Conservation (phyloP, 176 grass and related monocot species). For the Zizania latifolia region DNA sequence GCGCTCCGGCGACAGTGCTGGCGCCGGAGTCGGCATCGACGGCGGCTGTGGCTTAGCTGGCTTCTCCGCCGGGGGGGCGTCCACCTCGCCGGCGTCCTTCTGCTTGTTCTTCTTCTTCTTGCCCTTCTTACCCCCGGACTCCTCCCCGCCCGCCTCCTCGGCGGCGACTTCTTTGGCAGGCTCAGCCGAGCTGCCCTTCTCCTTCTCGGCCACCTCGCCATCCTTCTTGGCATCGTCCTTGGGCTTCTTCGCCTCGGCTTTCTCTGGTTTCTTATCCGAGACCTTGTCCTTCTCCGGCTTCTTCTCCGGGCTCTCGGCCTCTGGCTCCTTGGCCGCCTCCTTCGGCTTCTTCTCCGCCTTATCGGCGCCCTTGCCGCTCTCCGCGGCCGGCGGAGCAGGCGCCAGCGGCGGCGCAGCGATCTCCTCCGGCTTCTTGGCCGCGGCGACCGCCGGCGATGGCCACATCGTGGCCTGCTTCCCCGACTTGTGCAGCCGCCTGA, state of each 20-base stretch:
- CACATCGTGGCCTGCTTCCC: constrained; percentile 64
- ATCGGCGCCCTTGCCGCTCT: neutral
- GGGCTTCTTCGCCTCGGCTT: constrained; percentile 26
- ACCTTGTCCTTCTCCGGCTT: no score
- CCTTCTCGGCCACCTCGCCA: constrained; percentile 10
- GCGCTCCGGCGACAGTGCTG: neutral
- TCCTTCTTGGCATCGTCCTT: constrained; percentile 19
- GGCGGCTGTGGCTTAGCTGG: neutral
- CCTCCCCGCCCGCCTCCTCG: constrained; percentile 25
- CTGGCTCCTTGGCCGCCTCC: constrained; percentile 14
- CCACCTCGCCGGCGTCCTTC: constrained; percentile 16
- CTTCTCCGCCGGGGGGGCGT: neutral
- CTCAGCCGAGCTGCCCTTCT: constrained; percentile 21
- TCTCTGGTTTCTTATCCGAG: no score
- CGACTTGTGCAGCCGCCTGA: constrained; percentile 56
- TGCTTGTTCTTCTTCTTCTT: constrained; percentile 51
- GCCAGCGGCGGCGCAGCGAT: neutral
- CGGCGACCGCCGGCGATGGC: constrained; percentile 21
- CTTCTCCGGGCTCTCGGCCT: constrained; percentile 1
- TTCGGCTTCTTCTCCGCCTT: constrained; percentile 32
- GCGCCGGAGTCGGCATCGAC: neutral
- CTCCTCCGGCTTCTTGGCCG: constrained; percentile 29
- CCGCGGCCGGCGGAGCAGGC: neutral
- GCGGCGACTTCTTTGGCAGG: constrained; percentile 3
- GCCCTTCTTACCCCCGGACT: constrained; percentile 37